phyloP scores from a whole-genome alignment of 2,329 filamentous ascomycete species.

The Aureobasidium zeae region DNA sequence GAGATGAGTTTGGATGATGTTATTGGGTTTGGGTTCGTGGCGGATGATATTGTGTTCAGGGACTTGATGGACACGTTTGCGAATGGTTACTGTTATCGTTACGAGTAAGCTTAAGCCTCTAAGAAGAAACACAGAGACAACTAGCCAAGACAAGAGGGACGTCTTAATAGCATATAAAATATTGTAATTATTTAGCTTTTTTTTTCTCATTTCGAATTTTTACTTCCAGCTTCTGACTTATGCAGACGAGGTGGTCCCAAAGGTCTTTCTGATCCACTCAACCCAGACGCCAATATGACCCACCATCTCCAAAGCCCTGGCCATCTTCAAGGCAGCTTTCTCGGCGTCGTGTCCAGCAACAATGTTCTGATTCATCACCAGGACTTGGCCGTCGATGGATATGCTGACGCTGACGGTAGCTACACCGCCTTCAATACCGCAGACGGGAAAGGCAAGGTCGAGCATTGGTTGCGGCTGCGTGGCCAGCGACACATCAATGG shows the following conservation, averaged over 20 bases:
- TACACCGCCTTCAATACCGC: slow-evolving; percentile 27
- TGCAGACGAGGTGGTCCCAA: no score
- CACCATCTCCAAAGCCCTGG: slow-evolving; percentile 37
- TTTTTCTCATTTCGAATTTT: no score
- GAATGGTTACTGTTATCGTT: slow-evolving; percentile 28
- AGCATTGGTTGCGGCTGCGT: slow-evolving; percentile 28
- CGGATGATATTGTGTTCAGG: slow-evolving; percentile 21
- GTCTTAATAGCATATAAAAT: background rate
- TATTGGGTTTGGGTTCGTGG: slow-evolving; percentile 29
- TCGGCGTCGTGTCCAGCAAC: slow-evolving; percentile 16
- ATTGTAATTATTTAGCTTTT: no score
- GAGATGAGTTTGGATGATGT: slow-evolving; percentile 39
- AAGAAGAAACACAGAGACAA: background rate
- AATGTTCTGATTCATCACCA: slow-evolving; percentile 47
- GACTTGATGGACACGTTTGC: slow-evolving; percentile 27
- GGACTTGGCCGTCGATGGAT: slow-evolving; percentile 49
- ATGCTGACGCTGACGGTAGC: slow-evolving; percentile 52
- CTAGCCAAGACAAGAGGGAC: no score
- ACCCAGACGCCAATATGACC: slow-evolving; percentile 44
- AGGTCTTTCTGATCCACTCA: slow-evolving; percentile 36
- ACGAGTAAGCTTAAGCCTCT: slow-evolving; percentile 19
- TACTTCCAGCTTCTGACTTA: no score
- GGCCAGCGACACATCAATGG: slow-evolving; percentile 27
- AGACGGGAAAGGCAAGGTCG: slow-evolving; percentile 21
- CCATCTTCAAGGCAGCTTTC: slow-evolving; percentile 29